Conservation (phyloP, 2,329 filamentous ascomycete species). For the Scopulariopsis brevicaulis region DNA sequence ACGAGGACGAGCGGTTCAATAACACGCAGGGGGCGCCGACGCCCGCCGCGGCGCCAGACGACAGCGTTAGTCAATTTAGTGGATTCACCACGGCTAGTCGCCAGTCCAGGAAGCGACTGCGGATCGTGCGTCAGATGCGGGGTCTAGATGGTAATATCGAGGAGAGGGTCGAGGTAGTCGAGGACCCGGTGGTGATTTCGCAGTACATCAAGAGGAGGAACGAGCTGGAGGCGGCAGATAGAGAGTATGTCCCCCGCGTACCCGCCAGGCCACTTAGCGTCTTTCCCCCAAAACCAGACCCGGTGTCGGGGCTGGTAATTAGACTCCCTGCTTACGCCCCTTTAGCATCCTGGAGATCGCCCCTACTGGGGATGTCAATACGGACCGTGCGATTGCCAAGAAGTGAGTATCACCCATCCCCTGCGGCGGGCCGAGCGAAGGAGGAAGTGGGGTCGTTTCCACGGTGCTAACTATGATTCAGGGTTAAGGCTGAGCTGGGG, state of each 20-base stretch:
- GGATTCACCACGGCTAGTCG: slow-evolving; percentile 55
- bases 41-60: slow-evolving; percentile 54
- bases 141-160: slow-evolving; percentile 38
- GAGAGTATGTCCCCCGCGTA: slow-evolving; percentile 46
- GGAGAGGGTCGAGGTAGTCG: slow-evolving; percentile 56
- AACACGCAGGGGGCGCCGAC: slow-evolving; percentile 53
- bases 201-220: slow-evolving; percentile 75
- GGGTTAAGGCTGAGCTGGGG: slow-evolving; percentile 59
- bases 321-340: slow-evolving; percentile 24
- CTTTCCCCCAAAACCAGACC: slow-evolving; percentile 1
- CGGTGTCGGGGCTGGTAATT: slow-evolving; percentile 17
- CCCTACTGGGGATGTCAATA: slow-evolving; percentile 37
- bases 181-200: slow-evolving; percentile 76
- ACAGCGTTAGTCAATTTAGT: slow-evolving; percentile 70
- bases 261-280: neutral
- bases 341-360: slow-evolving; percentile 36
- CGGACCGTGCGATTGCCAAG: slow-evolving; percentile 36
- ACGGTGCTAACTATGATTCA: slow-evolving; percentile 3
- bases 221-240: slow-evolving; percentile 57
- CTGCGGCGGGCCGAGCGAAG: neutral
- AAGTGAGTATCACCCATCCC: slow-evolving; percentile 12
- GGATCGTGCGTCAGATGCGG: slow-evolving; percentile 57
- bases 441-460: neutral
- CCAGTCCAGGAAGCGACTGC: slow-evolving; percentile 52
- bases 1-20: slow-evolving; percentile 60